phyloP scores from a whole-genome alignment of 2,329 filamentous ascomycete species.

The Verticillium tricorpus region DNA sequence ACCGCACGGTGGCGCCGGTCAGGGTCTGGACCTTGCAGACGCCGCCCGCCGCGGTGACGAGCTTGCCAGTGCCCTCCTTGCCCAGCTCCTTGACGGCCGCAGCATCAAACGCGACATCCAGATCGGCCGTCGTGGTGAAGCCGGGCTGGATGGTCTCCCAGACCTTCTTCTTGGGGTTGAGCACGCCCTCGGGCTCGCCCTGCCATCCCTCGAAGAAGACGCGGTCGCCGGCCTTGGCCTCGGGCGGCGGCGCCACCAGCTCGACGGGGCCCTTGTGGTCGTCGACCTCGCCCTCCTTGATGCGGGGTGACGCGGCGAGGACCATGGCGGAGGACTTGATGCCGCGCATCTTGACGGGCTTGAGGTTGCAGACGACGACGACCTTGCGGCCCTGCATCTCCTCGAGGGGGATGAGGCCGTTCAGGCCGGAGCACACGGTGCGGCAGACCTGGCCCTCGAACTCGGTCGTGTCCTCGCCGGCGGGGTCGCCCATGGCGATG shows the following conservation, averaged over 20 bases:
- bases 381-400: conserved; percentile 98
- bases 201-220: conserved; percentile 94
- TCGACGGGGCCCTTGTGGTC: conserved; percentile 89
- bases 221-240: conserved; percentile 75
- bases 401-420: conserved; percentile 84
- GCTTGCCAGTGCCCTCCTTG: conserved; percentile 60
- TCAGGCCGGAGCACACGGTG: conserved; percentile 95
- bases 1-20: conserved; percentile 78
- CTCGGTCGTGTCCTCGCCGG: conserved; percentile 85
- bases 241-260: conserved; percentile 78
- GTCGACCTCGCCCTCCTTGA: conserved; percentile 76
- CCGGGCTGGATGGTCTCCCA: conserved; percentile 97
- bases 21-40: conserved; percentile 80
- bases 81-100: conserved; percentile 70
- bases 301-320: conserved; percentile 81
- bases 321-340: conserved; percentile 81
- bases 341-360: conserved; percentile 98
- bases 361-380: conserved; percentile 93
- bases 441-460: conserved; percentile 88
- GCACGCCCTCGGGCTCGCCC: conserved; percentile 83
- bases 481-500: conserved; percentile 86
- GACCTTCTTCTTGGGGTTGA: conserved; percentile 99
- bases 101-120: conserved; percentile 86
- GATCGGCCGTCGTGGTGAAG: conserved; percentile 78
- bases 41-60: conserved; percentile 74